Evolutionary conservation across 176 grass and related monocot species (phyloP).

Genomic region (Zizania latifolia): DNA sequence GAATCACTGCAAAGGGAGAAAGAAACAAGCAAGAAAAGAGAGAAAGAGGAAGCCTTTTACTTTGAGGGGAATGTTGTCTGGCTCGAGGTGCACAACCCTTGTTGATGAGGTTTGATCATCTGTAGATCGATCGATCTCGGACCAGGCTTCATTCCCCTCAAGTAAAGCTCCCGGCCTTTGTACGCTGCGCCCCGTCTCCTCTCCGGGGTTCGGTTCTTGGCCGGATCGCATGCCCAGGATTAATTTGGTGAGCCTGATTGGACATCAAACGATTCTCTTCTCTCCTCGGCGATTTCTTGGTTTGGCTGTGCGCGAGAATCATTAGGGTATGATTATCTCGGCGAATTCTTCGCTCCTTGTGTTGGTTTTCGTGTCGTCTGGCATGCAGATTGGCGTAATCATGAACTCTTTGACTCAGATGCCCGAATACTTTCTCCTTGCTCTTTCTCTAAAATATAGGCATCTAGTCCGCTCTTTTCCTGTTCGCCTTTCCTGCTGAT

Average conservation of each 20-base stretch:
- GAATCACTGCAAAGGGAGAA: neutral
- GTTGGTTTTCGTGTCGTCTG: conserved; percentile 28
- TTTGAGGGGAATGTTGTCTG: conserved; percentile 63
- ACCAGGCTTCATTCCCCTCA: conserved; percentile 99
- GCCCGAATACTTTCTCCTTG: neutral
- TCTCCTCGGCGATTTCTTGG: neutral
- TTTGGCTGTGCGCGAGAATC: neutral
- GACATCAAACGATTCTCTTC: neutral
- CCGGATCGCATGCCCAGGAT: neutral
- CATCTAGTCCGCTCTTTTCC: conserved; percentile 8
- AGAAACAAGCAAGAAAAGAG: neutral
- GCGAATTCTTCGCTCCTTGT: neutral
- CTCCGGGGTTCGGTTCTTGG: neutral
- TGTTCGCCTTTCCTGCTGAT: neutral
- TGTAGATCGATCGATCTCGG: conserved; percentile 71
- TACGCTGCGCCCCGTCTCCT: neutral
- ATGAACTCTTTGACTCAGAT: conserved; percentile 25
- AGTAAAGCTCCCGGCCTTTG: conserved; percentile 28
- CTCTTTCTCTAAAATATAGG: conserved; percentile 24
- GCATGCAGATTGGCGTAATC: conserved; percentile 49
- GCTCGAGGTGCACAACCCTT: conserved; percentile 34
- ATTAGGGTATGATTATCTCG: conserved; percentile 32
- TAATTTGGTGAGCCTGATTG: conserved; percentile 16
- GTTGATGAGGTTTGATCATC: conserved; percentile 29
- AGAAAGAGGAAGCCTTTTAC: conserved; percentile 18